Percentiles rank a stretch among this genome's conserved stretches.
Evolutionary conservation across 805 yeast species (phyloP).

Genomic region (Ogataea allantospora): DNA sequence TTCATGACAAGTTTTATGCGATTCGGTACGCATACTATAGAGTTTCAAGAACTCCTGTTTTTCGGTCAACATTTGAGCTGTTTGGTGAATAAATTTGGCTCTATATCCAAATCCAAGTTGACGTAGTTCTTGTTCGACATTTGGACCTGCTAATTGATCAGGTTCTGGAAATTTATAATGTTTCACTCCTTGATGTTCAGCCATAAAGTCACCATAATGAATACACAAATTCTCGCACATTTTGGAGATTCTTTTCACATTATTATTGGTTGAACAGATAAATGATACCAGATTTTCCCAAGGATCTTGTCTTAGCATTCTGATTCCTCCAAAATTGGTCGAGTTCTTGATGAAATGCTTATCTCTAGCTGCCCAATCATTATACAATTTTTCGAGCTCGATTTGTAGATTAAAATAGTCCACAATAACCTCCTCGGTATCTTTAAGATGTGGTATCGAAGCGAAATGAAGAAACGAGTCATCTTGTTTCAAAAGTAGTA

Average conservation of each 20-base stretch:
- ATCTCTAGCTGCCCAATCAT: conserved; percentile 62
- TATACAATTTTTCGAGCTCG: conserved; percentile 51
- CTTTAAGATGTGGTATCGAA: conserved; percentile 36
- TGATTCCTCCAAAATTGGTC: conserved; percentile 58
- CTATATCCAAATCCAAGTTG: conserved; percentile 81
- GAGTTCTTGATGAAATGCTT: conserved; percentile 40
- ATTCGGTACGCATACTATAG: conserved; percentile 39
- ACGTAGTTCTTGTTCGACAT: conserved; percentile 38
- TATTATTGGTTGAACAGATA: conserved; percentile 94
- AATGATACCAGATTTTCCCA: conserved; percentile 93
- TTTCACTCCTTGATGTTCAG: conserved; percentile 48
- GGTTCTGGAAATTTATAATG: conserved; percentile 79
- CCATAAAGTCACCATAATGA: conserved; percentile 65
- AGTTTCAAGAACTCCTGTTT: conserved; percentile 38
- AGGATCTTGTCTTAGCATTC: conserved; percentile 91
- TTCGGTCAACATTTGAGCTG: conserved; percentile 59
- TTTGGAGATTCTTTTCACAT: conserved; percentile 86
- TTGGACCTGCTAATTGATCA: conserved; percentile 39
- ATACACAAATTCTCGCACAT: conserved; percentile 82
- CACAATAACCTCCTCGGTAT: conserved; percentile 42
- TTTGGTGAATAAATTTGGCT: conserved; percentile 80
- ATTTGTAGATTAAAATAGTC: conserved; percentile 74
- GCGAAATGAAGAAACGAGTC: conserved; percentile 50
- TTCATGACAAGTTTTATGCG: conserved; percentile 47
- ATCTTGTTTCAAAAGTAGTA: conserved; percentile 66